Evolutionary conservation across 148 eudicot genomes (phyloP).

Genomic region (Rhododendron kiyosumense): DNA sequence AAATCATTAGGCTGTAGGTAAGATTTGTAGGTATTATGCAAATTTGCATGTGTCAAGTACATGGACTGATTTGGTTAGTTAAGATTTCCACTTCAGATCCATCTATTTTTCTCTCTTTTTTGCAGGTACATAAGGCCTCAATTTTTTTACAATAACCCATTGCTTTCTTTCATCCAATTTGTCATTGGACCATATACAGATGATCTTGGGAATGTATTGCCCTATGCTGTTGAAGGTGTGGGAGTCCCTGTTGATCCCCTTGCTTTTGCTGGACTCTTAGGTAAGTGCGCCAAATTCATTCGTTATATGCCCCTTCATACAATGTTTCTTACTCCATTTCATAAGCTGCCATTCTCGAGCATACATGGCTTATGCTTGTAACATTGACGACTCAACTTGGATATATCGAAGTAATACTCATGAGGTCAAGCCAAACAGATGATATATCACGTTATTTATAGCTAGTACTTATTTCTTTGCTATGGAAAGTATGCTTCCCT

Average conservation of each 20-base stretch:
- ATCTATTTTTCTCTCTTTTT: background rate
- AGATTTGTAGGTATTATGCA: background rate
- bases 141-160: constrained; percentile 86
- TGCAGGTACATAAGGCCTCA: constrained; percentile 95
- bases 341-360: background rate
- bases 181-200: constrained; percentile 87
- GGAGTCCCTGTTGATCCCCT: constrained; percentile 97
- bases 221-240: constrained; percentile 89
- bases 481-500: background rate
- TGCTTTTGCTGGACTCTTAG: constrained; percentile 96
- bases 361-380: background rate
- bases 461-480: background rate
- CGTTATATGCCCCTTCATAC: background rate
- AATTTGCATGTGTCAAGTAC: background rate
- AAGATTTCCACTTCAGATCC: background rate
- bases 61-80: background rate
- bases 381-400: background rate
- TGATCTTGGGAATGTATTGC: constrained; percentile 88
- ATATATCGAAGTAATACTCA: background rate
- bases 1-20: background rate
- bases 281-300: constrained; percentile 24
- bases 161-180: constrained; percentile 81
- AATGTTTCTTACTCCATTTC: background rate
- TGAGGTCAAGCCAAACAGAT: background rate
- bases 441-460: background rate